Conservation (phyloP, 225 moss, liverwort and hornwort genomes). For the Antitrichia curtipendula region DNA sequence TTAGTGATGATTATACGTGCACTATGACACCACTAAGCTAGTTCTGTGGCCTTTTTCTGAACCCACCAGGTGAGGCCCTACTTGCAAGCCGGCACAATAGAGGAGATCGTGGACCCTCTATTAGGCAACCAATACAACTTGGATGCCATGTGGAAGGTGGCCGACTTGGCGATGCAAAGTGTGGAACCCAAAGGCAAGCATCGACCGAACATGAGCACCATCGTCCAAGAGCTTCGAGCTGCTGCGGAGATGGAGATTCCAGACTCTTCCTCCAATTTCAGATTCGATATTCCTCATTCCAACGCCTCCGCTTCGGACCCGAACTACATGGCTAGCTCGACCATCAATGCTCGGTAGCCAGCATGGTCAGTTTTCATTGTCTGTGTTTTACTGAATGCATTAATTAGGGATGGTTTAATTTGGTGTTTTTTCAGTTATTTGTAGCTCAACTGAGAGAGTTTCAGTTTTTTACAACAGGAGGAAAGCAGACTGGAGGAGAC, state of each 20-base stretch:
- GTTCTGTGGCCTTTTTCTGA: background rate
- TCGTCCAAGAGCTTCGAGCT: conserved; percentile 14
- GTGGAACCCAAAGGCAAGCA: conserved; percentile 22
- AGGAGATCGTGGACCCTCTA: conserved; percentile 8
- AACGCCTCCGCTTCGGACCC: background rate
- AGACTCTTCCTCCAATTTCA: background rate
- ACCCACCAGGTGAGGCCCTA: background rate
- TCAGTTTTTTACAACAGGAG: background rate
- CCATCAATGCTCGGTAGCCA: background rate
- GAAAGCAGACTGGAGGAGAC: background rate
- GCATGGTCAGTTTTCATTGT: background rate
- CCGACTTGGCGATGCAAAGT: conserved; percentile 16
- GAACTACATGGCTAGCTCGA: background rate
- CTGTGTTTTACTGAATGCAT: background rate
- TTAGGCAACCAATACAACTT: background rate
- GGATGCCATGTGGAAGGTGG: conserved; percentile 23
- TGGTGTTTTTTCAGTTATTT: background rate
- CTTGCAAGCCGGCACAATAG: background rate
- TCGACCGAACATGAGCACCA: conserved; percentile 6
- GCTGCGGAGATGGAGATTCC: background rate
- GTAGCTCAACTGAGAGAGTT: background rate
- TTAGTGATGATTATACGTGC: background rate
- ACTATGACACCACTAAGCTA: background rate
- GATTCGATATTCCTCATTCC: background rate
- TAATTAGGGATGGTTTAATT: background rate